Percentiles rank a stretch among this genome's conserved stretches.
Evolutionary conservation across 306 rosid genomes (phyloP).

Genomic region (Inga leiocalycina): DNA sequence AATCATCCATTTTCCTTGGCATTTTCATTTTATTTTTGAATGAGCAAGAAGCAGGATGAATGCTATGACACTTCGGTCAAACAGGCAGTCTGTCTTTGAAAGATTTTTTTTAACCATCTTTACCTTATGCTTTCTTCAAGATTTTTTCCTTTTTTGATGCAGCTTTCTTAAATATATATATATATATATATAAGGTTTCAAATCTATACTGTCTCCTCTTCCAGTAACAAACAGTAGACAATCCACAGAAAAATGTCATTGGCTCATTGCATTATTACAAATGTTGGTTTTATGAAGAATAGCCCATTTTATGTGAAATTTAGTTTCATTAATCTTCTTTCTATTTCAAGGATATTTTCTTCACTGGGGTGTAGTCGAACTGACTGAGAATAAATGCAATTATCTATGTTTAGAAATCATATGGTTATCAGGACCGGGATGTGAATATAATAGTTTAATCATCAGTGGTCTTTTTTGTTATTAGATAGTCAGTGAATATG

Average conservation of each 20-base stretch:
- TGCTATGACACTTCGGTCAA: background rate
- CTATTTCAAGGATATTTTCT: background rate
- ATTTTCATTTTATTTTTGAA: background rate
- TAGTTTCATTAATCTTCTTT: background rate
- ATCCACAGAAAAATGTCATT: background rate
- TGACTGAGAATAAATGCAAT: background rate
- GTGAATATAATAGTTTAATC: slow-evolving; percentile 16
- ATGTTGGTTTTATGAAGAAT: background rate
- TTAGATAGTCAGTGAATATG: background rate
- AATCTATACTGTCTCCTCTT: background rate
- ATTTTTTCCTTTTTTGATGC: background rate
- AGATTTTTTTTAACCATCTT: background rate
- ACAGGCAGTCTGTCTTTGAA: background rate
- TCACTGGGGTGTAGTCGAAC: background rate
- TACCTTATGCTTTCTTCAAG: background rate
- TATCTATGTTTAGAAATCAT: slow-evolving; percentile 6
- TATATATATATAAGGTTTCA: background rate
- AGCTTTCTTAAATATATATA: background rate
- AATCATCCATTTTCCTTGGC: background rate
- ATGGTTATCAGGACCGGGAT: slow-evolving; percentile 13
- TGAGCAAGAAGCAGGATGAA: background rate
- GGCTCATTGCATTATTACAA: slow-evolving; percentile 8
- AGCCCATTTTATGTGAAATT: background rate
- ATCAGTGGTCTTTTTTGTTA: background rate
- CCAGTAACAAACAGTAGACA: background rate